Evolutionary conservation across 176 grass and related monocot species (phyloP).

Genomic region (Panicum miliaceum): DNA sequence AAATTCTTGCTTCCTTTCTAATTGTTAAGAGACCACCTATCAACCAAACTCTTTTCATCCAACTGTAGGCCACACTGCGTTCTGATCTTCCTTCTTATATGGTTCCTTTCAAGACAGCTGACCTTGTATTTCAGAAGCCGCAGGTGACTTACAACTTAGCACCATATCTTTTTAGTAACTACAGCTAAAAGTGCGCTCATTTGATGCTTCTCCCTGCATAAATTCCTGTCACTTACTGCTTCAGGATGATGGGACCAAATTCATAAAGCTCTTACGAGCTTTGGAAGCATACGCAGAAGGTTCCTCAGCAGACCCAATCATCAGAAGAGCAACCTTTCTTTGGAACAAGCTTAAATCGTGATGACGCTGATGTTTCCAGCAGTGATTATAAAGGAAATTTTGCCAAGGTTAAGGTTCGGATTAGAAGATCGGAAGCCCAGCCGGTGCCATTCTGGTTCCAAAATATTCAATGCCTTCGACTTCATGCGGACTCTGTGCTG

Average conservation of each 20-base stretch:
- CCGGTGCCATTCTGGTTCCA: neutral
- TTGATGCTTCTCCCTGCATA: neutral
- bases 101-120: conserved; percentile 80
- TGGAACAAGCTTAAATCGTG: conserved; percentile 69
- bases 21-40: conserved; percentile 5
- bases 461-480: neutral
- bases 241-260: conserved; percentile 88
- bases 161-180: neutral
- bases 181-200: neutral
- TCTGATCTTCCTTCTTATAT: conserved; percentile 88
- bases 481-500: neutral
- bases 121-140: conserved; percentile 74
- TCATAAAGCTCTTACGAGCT: conserved; percentile 76
- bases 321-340: conserved; percentile 73
- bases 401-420: neutral
- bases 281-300: conserved; percentile 96
- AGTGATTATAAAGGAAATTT: neutral
- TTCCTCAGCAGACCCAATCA: conserved; percentile 76
- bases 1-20: conserved; percentile 2
- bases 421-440: conserved; percentile 27
- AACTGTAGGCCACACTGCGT: conserved; percentile 71
- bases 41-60: conserved; percentile 23
- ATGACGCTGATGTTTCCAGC: conserved; percentile 30
- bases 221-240: neutral
- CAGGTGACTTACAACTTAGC: conserved; percentile 46